These are phyloP conservation scores for Phaeosphaeria sp. DNA, from an alignment of 2,329 filamentous ascomycete species.

Conservation along the genomic window DNA sequence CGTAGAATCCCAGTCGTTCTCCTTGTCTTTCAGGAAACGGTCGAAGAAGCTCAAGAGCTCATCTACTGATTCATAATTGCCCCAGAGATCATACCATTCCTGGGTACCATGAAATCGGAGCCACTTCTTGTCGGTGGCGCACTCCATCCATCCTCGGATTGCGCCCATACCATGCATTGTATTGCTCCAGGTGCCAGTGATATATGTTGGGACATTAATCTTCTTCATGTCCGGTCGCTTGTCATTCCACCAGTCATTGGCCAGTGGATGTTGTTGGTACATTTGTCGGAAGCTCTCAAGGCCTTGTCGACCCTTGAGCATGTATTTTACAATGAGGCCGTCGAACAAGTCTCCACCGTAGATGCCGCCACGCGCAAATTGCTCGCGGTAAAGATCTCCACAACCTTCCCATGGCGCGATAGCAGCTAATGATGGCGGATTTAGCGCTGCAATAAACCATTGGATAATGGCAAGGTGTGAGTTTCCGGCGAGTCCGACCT, in stretches of 20 bases:
- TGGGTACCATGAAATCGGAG: slow-evolving; percentile 16
- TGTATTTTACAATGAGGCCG: slow-evolving; percentile 10
- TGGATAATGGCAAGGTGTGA: slow-evolving; percentile 48
- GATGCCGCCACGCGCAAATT: slow-evolving; percentile 18
- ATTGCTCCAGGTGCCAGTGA: slow-evolving; percentile 8
- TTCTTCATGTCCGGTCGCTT: slow-evolving; percentile 16
- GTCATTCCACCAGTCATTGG: slow-evolving; percentile 21
- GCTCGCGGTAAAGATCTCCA: slow-evolving; percentile 28
- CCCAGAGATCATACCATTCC: slow-evolving; percentile 28
- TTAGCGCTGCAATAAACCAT: slow-evolving; percentile 50
- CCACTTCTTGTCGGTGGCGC: slow-evolving; percentile 19
- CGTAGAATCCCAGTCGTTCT: slow-evolving; percentile 58
- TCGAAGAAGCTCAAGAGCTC: slow-evolving; percentile 53
- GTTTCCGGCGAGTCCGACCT: slow-evolving; percentile 48
- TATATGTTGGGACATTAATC: slow-evolving; percentile 21
- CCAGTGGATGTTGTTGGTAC: slow-evolving; percentile 13
- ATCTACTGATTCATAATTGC: slow-evolving; percentile 11
- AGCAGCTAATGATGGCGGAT: slow-evolving; percentile 51
- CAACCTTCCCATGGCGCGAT: slow-evolving; percentile 58
- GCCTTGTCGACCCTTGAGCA: slow-evolving; percentile 30
- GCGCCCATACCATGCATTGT: slow-evolving; percentile 12
- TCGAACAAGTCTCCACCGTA: slow-evolving; percentile 7
- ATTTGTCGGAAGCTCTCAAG: slow-evolving; percentile 16
- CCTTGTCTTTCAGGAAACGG: slow-evolving; percentile 51
- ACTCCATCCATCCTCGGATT: slow-evolving; percentile 18